phyloP scores from a whole-genome alignment of 176 grass and related monocot species.

The Zea luxurians region DNA sequence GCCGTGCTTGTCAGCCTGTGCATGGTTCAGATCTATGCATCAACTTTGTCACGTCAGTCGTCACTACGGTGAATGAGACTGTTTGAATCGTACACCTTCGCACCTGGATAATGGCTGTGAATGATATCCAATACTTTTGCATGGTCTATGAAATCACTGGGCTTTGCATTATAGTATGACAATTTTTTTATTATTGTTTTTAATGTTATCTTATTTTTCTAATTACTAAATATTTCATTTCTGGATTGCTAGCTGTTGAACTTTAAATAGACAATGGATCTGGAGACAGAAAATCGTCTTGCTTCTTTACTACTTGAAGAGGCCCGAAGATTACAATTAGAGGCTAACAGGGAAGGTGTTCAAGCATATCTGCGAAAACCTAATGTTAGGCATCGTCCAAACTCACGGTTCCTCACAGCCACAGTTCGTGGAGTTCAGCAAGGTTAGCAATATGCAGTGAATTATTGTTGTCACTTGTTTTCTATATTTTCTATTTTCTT shows the following conservation, averaged over 20 bases:
- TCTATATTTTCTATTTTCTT: constrained; percentile 9
- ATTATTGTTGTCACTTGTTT: background rate
- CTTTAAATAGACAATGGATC: constrained; percentile 59
- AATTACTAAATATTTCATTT: constrained; percentile 2
- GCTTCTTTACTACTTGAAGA: constrained; percentile 78
- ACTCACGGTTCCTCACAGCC: constrained; percentile 88
- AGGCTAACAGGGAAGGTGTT: constrained; percentile 86
- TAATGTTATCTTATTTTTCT: background rate
- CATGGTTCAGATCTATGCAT: background rate
- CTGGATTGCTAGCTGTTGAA: background rate
- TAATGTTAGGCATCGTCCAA: constrained; percentile 71
- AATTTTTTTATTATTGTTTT: background rate
- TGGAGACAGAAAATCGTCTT: constrained; percentile 79
- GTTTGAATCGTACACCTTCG: background rate
- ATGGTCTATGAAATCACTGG: background rate
- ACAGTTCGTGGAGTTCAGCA: constrained; percentile 92
- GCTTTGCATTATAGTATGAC: background rate
- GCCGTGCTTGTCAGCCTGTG: background rate
- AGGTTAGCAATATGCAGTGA: constrained; percentile 49
- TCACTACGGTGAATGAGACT: background rate
- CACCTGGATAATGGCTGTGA: background rate
- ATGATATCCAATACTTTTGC: background rate
- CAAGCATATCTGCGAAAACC: constrained; percentile 64
- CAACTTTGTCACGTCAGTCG: background rate
- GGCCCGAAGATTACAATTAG: constrained; percentile 60